Conservation (phyloP, 2,329 filamentous ascomycete species). For the Paramyrothecium roridum region DNA sequence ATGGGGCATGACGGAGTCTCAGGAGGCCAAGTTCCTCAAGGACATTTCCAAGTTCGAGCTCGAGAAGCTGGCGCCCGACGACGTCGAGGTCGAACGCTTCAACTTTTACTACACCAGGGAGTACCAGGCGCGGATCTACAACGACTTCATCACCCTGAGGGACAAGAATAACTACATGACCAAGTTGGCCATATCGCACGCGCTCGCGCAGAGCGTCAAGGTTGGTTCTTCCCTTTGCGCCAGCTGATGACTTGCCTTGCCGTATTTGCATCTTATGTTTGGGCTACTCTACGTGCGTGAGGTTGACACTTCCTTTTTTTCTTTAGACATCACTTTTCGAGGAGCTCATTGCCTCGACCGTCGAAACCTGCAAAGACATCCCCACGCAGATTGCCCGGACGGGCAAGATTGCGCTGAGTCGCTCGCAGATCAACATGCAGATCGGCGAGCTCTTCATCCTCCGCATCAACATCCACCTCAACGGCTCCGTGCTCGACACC, state of each 20-base stretch:
- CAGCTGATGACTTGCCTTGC: no score
- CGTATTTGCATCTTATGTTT: no score
- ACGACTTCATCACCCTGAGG: slow-evolving; percentile 93
- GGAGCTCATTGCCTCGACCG: slow-evolving; percentile 89
- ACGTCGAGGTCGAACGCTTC: slow-evolving; percentile 94
- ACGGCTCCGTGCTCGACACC: slow-evolving; percentile 93
- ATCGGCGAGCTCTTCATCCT: slow-evolving; percentile 98
- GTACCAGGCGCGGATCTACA: slow-evolving; percentile 98
- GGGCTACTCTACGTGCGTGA: no score
- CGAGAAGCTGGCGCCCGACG: slow-evolving; percentile 83
- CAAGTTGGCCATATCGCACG: slow-evolving; percentile 94
- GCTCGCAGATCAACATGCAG: slow-evolving; percentile 97
- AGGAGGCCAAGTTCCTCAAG: slow-evolving; percentile 88
- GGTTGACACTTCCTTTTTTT: no score
- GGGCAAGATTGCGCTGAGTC: slow-evolving; percentile 84
- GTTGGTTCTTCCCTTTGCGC: slow-evolving; percentile 33
- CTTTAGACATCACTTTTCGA: slow-evolving; percentile 94
- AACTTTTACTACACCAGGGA: slow-evolving; percentile 99
- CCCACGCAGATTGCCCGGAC: slow-evolving; percentile 90
- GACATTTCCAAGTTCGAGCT: slow-evolving; percentile 93
- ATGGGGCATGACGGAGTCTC: slow-evolving; percentile 92
- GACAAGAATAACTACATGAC: slow-evolving; percentile 98
- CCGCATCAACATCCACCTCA: slow-evolving; percentile 95
- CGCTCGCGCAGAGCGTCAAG: slow-evolving; percentile 93
- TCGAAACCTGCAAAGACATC: slow-evolving; percentile 89